Base-by-base conservation (phyloP, 2,329 filamentous ascomycete genomes). In the Claviceps spartinae region DNA sequence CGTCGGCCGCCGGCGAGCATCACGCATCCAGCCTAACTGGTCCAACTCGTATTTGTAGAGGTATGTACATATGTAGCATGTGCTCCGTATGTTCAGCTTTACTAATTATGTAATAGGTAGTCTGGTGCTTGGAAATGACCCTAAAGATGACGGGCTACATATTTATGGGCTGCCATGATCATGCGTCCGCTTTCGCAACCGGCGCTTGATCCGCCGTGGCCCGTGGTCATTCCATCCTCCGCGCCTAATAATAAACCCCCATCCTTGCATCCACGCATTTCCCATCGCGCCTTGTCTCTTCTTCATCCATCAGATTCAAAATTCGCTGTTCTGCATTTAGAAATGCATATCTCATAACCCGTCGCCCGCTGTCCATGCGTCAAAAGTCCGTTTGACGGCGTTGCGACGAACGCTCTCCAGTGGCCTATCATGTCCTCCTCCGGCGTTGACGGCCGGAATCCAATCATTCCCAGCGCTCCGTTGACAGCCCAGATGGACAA, bases 351-450 rank as follows among this genome's bases (percentile, higher is more conserved):
- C 11, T 16, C n/a, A 37, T 4, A 16, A 44, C 5, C 14, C 1
- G 4, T 37, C 30, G 13, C 8, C 14, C 41, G 18, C 41, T 37
- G 18, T 44, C 37, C 34, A 50, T 18, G 22, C n/a, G 30, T 22
- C 13, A 36, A 38, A 4, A 20, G 18, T 38, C 18, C 30, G 26
- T 30, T 7, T 20, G 18, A 20, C 40, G 18, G 7, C 30, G 34
- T 47, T 34, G 34, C 49, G 43, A 51, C 20, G 5, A 18, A 41
- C 18, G 18, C 5, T 9, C 45, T 24, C 18, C 44, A 38, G 26
- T 24, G 49, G 30, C 30, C 30, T 34, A 52, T 46, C 47, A 55
- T 49, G 53, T 49, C 50, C 5, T 49, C 48, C 13, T 48, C 42
- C 37, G 45, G 30, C 30, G 49, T 53, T 52, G 55, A 55, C 34